Base-by-base conservation (phyloP, 306 rosid species). In the barrel medic (Medicago truncatula) region DNA sequence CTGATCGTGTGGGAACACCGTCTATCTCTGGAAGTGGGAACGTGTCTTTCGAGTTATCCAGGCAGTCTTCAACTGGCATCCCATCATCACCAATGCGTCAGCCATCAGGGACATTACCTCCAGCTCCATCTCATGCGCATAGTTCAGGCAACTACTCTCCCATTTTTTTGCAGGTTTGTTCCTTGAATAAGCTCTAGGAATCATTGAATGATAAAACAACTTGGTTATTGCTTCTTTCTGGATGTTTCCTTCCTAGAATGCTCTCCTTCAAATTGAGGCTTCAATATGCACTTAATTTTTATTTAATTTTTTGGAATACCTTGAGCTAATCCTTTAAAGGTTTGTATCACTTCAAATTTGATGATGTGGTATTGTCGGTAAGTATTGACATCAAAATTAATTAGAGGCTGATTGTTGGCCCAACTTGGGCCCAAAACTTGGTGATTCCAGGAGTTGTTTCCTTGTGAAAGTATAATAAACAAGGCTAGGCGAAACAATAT, bases 151-250 rank as follows among this genome's bases (percentile, higher is more conserved):
- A 92, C 71, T 83, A 84, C 86, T 95, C 99, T 71, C 99, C 99
- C 80, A 92, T 95, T 78, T 90, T 92, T 87, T 75, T 95, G 85
- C 99, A 95, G 99, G 99, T 92, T 28, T 60, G 90, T 79, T 74
- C 54, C 75, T 43, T 76, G 21, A 50, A 60, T 72, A 43, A 72
- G 74, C 54, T 36, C 36, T 60, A 34, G 57, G 15, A 9, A 72
- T 72, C 76, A 59, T 47, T 46, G 62, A 64, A 52, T 74, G 53
- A 61, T 67, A 43, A 65, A 64, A 57, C 25, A 50, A 44, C 75
- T 63, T 52, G 50, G 21, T 70, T 47, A 12, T 83, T 39, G 47
- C 28, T 72, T 77, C 63, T 83, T 21, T 69, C 14, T 40, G 31
- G 13, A n/a, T 4, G 36, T 23, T 61, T 65, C 74, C 12, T 58